phyloP scores from a whole-genome alignment of 176 grass and related monocot genomes.

The Thalia dealbata region DNA sequence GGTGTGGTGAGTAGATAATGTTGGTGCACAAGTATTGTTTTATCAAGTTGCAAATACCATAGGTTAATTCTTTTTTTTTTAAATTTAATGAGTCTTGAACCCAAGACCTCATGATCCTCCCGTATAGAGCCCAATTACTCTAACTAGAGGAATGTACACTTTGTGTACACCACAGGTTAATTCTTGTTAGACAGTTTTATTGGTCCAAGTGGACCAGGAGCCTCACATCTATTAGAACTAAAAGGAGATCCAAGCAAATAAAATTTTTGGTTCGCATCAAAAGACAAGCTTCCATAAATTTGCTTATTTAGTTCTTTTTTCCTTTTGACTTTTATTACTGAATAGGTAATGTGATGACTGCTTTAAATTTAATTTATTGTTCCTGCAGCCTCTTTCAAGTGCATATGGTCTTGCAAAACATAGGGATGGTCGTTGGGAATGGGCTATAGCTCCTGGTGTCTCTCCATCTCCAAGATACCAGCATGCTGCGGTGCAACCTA shows the following conservation, averaged over 20 bases:
- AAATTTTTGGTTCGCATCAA: no score
- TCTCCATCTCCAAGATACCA: slow-evolving; percentile 99
- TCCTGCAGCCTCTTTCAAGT: slow-evolving; percentile 73
- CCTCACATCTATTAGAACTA: no score
- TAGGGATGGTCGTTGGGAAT: slow-evolving; percentile 99
- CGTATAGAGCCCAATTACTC: no score
- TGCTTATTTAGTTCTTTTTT: no score
- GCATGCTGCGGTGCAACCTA: slow-evolving; percentile 83
- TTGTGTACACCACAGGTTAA: no score
- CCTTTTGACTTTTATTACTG: background rate
- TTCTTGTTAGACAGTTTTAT: background rate
- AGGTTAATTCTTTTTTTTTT: no score
- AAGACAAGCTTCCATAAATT: no score
- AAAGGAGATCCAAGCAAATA: no score
- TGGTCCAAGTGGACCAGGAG: background rate
- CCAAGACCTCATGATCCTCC: no score
- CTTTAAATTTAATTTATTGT: slow-evolving; percentile 17
- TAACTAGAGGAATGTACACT: no score
- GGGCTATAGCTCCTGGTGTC: slow-evolving; percentile 98
- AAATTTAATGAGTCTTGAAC: no score
- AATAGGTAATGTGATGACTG: background rate
- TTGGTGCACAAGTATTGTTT: background rate
- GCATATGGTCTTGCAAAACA: slow-evolving; percentile 98
- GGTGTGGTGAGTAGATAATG: slow-evolving; percentile 66
- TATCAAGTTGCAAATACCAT: background rate